Evolutionary conservation across 2,329 filamentous ascomycete species (phyloP).

Genomic region (Penicillium sp.): DNA sequence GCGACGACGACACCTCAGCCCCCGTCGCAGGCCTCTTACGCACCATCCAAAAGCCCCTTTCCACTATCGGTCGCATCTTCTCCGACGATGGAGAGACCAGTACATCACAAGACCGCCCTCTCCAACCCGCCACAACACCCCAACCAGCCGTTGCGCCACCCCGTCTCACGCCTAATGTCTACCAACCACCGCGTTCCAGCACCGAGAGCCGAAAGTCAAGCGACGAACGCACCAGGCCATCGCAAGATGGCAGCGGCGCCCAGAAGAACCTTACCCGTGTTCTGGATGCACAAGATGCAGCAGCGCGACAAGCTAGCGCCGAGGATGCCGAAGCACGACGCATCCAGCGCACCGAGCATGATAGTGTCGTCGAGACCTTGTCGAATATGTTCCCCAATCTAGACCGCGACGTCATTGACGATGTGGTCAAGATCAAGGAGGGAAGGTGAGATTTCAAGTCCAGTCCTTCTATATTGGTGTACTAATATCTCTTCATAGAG

Average conservation of each 20-base stretch:
- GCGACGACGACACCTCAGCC: conserved; percentile 66
- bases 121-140: conserved; percentile 42
- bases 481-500: conserved; percentile 49
- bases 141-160: conserved; percentile 47
- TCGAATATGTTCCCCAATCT: conserved; percentile 96
- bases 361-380: conserved; percentile 88
- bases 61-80: conserved; percentile 92
- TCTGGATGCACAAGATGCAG: conserved; percentile 78
- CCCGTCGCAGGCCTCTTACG: conserved; percentile 81
- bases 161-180: conserved; percentile 50
- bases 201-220: conserved; percentile 30
- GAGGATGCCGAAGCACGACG: conserved; percentile 84
- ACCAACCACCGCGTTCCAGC: conserved; percentile 44
- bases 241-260: conserved; percentile 9
- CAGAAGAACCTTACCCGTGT: conserved; percentile 37
- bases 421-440: conserved; percentile 94
- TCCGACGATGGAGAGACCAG: conserved; percentile 60
- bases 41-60: conserved; percentile 86
- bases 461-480: neutral
- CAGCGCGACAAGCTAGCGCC: conserved; percentile 83
- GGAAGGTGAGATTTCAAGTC: conserved; percentile 65
- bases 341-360: conserved; percentile 79
- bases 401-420: conserved; percentile 90
- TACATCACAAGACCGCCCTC: conserved; percentile 30
- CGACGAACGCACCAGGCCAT: conserved; percentile 21